Evolutionary conservation across 768 basidiomycete species (phyloP).

Genomic region (Rhizopogon rudus): DNA sequence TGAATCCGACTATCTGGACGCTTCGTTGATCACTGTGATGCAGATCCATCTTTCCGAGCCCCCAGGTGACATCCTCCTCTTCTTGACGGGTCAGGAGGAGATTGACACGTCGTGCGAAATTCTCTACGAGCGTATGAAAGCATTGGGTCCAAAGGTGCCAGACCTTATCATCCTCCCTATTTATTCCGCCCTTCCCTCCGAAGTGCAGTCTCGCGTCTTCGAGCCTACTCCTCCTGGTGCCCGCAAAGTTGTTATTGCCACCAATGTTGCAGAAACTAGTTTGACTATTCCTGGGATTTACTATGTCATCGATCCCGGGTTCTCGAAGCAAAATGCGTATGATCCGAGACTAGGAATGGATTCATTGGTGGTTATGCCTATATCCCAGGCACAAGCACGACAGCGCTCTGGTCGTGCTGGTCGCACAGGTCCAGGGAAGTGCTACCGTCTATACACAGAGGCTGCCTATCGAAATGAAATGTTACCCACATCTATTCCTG

Average conservation of each 20-base stretch:
- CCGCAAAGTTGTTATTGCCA: conserved; percentile 99
- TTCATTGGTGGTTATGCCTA: conserved; percentile 96
- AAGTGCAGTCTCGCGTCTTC: conserved; percentile 97
- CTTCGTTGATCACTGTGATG: conserved; percentile 98
- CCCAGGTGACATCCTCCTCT: conserved; percentile 92
- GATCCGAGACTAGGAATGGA: conserved; percentile 98
- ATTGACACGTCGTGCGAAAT: conserved; percentile 98
- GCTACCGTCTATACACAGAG: conserved; percentile 96
- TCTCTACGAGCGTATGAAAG: conserved; percentile 97
- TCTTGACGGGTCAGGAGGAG: conserved; percentile 98
- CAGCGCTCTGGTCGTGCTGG: conserved; percentile 96
- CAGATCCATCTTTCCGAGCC: conserved; percentile 99
- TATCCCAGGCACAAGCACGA: conserved; percentile 96
- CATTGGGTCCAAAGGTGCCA: conserved; percentile 96
- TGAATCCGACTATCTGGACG: conserved; percentile 95
- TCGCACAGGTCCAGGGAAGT: conserved; percentile 96
- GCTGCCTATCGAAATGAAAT: conserved; percentile 99
- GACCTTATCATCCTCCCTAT: conserved; percentile 96
- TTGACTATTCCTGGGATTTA: conserved; percentile 98
- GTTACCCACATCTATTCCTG: conserved; percentile 95
- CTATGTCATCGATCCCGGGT: conserved; percentile 98
- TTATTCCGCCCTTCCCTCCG: conserved; percentile 96
- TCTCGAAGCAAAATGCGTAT: conserved; percentile 98
- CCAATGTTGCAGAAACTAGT: conserved; percentile 98
- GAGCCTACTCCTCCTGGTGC: conserved; percentile 97